These are phyloP conservation scores for Falciphora oryzae DNA, from an alignment of 2,329 filamentous ascomycete genomes.

Conservation along the genomic window DNA sequence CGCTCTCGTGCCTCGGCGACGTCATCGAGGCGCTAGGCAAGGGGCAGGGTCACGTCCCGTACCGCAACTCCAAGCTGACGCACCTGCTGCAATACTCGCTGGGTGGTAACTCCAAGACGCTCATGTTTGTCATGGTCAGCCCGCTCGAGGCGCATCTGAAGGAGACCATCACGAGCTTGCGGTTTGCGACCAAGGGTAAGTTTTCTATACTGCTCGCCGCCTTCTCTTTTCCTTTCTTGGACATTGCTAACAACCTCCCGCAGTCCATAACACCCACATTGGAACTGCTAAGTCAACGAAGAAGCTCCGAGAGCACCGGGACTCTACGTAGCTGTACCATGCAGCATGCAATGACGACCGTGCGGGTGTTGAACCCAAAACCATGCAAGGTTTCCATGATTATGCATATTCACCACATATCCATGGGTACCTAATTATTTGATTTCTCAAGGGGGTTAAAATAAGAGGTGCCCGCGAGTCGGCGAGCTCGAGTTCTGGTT, in stretches of 20 bases:
- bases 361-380: not conserved
- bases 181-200: conserved; percentile 87
- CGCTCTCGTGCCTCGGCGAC: conserved; percentile 83
- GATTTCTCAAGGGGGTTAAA: not conserved
- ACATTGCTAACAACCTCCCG: not conserved
- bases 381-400: not conserved
- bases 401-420: not conserved
- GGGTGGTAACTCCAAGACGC: conserved; percentile 91
- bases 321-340: conserved; percentile 17
- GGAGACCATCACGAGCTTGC: conserved; percentile 89
- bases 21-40: conserved; percentile 85
- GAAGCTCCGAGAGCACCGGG: conserved; percentile 42
- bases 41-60: conserved; percentile 70
- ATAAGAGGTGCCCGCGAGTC: not conserved
- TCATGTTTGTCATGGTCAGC: conserved; percentile 99
- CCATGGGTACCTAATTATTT: not conserved
- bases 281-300: conserved; percentile 76
- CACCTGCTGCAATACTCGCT: conserved; percentile 92
- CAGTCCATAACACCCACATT: conserved; percentile 85
- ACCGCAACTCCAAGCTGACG: conserved; percentile 94
- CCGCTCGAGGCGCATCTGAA: conserved; percentile 84
- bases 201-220: conserved; percentile 12
- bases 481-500: not conserved
- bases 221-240: conserved; percentile 11
- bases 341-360: not conserved